Conservation (phyloP, 177 flowering plant genomes). For the Vitis hybrid region DNA sequence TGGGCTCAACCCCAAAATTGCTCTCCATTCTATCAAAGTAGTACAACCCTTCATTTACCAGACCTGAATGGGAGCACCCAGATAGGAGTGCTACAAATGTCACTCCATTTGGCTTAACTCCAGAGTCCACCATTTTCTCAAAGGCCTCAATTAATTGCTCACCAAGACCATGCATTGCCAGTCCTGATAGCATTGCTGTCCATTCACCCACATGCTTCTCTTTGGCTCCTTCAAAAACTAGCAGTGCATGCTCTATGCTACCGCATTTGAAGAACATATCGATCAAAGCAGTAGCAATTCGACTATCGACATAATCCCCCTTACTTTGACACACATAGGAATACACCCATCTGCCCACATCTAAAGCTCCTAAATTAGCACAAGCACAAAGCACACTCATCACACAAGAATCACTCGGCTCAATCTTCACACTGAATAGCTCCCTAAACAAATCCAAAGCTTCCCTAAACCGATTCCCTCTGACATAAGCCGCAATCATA, state of each 20-base stretch:
- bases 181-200: slow-evolving; percentile 40
- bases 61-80: slow-evolving; percentile 39
- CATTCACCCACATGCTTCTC: slow-evolving; percentile 30
- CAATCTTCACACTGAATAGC: slow-evolving; percentile 15
- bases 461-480: slow-evolving; percentile 20
- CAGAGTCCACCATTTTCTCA: slow-evolving; percentile 27
- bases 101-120: slow-evolving; percentile 30
- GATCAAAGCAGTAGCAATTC: slow-evolving; percentile 28
- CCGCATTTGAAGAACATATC: slow-evolving; percentile 48
- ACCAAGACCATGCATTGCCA: slow-evolving; percentile 40
- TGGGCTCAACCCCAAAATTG: slow-evolving; percentile 29
- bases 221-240: slow-evolving; percentile 20
- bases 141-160: slow-evolving; percentile 26
- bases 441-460: slow-evolving; percentile 31
- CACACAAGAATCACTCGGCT: slow-evolving; percentile 30
- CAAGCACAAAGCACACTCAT: slow-evolving; percentile 30
- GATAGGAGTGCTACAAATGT: slow-evolving; percentile 38
- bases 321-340: slow-evolving; percentile 17
- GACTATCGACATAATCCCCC: slow-evolving; percentile 17
- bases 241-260: slow-evolving; percentile 20
- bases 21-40: slow-evolving; percentile 28
- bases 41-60: slow-evolving; percentile 34
- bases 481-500: slow-evolving; percentile 34
- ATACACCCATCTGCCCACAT: slow-evolving; percentile 37
- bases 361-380: slow-evolving; percentile 31